Evolutionary conservation across 306 rosid genomes (phyloP).

Genomic region (Dalbergia oliveri): DNA sequence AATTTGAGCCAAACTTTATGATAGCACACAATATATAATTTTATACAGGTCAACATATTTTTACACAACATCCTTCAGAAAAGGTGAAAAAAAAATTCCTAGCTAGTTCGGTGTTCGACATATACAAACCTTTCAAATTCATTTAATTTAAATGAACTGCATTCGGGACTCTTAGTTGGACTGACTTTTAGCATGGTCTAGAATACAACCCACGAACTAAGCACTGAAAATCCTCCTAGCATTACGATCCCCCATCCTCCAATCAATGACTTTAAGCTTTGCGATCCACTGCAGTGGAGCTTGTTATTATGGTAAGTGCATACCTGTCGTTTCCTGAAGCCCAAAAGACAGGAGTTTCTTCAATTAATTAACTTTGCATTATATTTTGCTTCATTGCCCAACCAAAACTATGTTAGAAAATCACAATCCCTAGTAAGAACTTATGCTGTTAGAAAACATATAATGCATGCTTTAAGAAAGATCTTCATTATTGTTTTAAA

Average conservation of each 20-base stretch:
- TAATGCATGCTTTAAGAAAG: too few relatives aligned
- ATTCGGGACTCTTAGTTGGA: not conserved
- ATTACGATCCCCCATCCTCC: conserved; percentile 56
- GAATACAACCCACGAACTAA: conserved; percentile 44
- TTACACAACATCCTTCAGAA: not conserved
- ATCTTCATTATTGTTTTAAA: too few relatives aligned
- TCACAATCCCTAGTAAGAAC: not conserved
- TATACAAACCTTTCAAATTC: conserved; percentile 32
- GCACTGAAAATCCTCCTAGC: conserved; percentile 41
- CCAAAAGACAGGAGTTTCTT: not conserved
- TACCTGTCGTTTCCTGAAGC: conserved; percentile 67
- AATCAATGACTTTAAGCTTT: conserved; percentile 49
- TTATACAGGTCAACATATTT: too few relatives aligned
- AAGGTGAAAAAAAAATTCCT: not conserved
- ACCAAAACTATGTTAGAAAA: not conserved
- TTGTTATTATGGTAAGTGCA: conserved; percentile 73
- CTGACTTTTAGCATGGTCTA: not conserved
- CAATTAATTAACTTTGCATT: not conserved
- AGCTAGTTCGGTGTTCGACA: not conserved
- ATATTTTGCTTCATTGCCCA: not conserved
- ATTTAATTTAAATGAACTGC: not conserved
- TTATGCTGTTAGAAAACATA: too few relatives aligned
- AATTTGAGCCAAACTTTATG: too few relatives aligned
- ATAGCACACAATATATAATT: too few relatives aligned
- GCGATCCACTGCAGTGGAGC: conserved; percentile 74